phyloP scores from a whole-genome alignment of 2,329 filamentous ascomycete species.

The Aulographum hederae region DNA sequence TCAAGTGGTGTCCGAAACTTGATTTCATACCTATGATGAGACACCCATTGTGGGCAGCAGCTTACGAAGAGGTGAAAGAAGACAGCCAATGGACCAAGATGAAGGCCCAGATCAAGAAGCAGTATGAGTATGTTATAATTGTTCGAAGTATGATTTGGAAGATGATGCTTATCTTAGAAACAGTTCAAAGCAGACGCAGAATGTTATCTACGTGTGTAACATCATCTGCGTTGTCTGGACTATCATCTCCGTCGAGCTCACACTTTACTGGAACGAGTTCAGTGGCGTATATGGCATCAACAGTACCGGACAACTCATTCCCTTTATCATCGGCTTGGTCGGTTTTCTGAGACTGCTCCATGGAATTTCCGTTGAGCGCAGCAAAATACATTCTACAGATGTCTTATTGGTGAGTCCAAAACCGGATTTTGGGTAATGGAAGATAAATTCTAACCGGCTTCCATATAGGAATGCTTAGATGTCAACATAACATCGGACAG shows the following conservation, averaged over 20 bases:
- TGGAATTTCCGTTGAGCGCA: not conserved
- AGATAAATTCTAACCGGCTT: no score
- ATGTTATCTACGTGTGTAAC: slow-evolving; percentile 11
- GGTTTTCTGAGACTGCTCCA: slow-evolving; percentile 1
- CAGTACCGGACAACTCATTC: slow-evolving; percentile 11
- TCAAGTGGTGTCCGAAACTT: slow-evolving; percentile 1
- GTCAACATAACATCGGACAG: no score
- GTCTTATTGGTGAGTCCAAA: no score
- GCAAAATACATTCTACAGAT: not conserved
- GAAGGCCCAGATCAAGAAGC: no score
- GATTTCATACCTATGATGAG: slow-evolving; percentile 1
- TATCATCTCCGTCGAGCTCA: slow-evolving; percentile 6
- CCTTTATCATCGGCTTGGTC: slow-evolving; percentile 9
- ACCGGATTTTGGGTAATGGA: no score
- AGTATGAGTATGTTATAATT: no score
- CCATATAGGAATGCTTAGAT: no score
- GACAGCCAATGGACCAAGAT: no score
- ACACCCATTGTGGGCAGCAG: not conserved
- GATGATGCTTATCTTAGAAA: no score
- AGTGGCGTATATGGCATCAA: slow-evolving; percentile 8
- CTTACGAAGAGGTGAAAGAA: no score
- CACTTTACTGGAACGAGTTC: slow-evolving; percentile 10
- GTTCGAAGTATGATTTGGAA: no score
- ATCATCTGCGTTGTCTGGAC: slow-evolving; percentile 1
- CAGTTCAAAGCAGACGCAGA: slow-evolving; percentile 16